These are phyloP conservation scores for Mucor sp. DNA, from an alignment of 371 early-diverging fungal genomes.

Conservation along the genomic window DNA sequence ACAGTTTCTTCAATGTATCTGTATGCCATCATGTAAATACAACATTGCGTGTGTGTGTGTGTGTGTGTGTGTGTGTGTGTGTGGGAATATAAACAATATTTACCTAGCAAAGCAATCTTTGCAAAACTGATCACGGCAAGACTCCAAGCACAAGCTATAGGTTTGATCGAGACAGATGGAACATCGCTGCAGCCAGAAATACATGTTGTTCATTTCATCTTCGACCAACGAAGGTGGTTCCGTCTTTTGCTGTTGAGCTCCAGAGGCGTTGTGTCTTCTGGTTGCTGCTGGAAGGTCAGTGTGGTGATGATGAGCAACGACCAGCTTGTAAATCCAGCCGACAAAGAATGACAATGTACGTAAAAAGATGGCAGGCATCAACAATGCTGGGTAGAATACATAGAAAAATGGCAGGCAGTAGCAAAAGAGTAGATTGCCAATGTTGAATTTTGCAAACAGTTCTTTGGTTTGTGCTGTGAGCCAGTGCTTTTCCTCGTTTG, in stretches of 20 bases:
- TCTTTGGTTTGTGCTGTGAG: conserved; percentile 21
- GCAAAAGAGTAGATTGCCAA: conserved; percentile 48
- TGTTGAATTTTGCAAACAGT: conserved; percentile 43
- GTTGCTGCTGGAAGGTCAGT: conserved; percentile 8
- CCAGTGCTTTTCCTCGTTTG: background rate
- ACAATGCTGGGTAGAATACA: conserved; percentile 46
- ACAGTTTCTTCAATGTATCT: conserved; percentile 68
- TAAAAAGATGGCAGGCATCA: conserved; percentile 54
- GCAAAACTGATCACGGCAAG: conserved; percentile 71
- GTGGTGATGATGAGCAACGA: conserved; percentile 36
- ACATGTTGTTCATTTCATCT: conserved; percentile 50
- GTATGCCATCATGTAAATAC: background rate
- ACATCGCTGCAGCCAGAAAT: conserved; percentile 66
- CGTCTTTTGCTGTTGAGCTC: background rate
- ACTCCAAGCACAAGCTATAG: conserved; percentile 60
- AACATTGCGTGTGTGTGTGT: background rate
- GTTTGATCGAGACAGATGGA: conserved; percentile 70
- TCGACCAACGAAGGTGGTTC: conserved; percentile 12
- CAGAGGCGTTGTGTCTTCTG: conserved; percentile 3
- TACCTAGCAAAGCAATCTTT: conserved; percentile 67
- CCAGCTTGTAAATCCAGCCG: conserved; percentile 35
- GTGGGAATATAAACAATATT: conserved; percentile 10
- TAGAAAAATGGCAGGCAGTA: conserved; percentile 53
- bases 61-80: background rate
- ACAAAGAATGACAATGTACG: conserved; percentile 42